These are phyloP conservation scores for Xylariaceae sp. DNA, from an alignment of 2,329 filamentous ascomycete genomes.

Conservation along the genomic window DNA sequence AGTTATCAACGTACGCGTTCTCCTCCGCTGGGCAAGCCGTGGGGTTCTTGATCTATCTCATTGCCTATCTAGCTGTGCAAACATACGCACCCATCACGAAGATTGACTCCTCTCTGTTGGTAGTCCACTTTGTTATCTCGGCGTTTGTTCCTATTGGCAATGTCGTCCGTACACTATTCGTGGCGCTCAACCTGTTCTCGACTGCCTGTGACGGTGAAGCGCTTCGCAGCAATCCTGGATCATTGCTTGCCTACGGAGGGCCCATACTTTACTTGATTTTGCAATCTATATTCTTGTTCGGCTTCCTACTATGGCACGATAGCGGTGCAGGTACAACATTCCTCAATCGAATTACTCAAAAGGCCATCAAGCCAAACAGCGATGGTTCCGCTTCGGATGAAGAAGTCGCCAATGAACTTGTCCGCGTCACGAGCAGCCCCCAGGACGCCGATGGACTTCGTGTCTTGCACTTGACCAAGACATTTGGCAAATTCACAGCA, in stretches of 20 bases:
- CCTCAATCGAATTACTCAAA: slow-evolving; percentile 45
- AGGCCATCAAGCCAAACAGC: slow-evolving; percentile 36
- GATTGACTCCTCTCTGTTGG: slow-evolving; percentile 70
- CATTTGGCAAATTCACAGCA: slow-evolving; percentile 76
- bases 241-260: slow-evolving; percentile 77
- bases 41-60: slow-evolving; percentile 73
- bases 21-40: slow-evolving; percentile 78
- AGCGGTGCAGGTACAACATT: slow-evolving; percentile 69
- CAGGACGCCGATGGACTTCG: slow-evolving; percentile 68
- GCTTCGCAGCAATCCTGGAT: slow-evolving; percentile 72
- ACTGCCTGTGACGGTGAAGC: slow-evolving; percentile 71
- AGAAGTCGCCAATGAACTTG: slow-evolving; percentile 70
- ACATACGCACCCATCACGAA: slow-evolving; percentile 75
- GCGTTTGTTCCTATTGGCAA: slow-evolving; percentile 79
- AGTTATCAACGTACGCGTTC: slow-evolving; percentile 85
- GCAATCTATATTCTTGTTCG: slow-evolving; percentile 75
- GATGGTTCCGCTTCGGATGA: slow-evolving; percentile 52
- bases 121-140: slow-evolving; percentile 78
- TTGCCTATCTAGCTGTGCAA: slow-evolving; percentile 73
- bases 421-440: slow-evolving; percentile 63
- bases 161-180: slow-evolving; percentile 74
- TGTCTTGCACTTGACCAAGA: slow-evolving; percentile 82
- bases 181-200: slow-evolving; percentile 84
- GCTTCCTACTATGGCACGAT: slow-evolving; percentile 79
- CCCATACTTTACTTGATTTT: slow-evolving; percentile 83